Evolutionary conservation across 2,329 filamentous ascomycete species (phyloP), one percentile per base, ranked within the genome.

Genomic region (Colletotrichum filicis): DNA sequence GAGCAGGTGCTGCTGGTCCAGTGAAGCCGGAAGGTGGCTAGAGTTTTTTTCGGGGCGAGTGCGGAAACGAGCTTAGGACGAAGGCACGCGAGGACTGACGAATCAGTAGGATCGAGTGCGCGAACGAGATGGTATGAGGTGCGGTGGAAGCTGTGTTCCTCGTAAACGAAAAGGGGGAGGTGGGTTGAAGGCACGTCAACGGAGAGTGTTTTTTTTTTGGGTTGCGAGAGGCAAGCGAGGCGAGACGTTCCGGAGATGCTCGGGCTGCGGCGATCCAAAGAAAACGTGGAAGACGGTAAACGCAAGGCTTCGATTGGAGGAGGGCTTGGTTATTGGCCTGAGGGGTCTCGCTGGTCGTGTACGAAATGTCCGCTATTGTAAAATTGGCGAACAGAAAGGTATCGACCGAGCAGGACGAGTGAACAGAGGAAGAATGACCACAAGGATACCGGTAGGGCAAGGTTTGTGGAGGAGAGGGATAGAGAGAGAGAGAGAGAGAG

Each of bases 281-380:
- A 74, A 73, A 74, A 68, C 72, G 49, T 66, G 71, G 72, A 72
- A 49, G 56, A 64, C 66, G 66, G 66, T 71, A 73, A 70, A 73
- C 66, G 52, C 71, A 73, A 70, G 63, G 71, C 58, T 72, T 74
- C 71, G 71, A 72, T 74, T 74, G 71, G 62, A 37, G 26, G 62
- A 72, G 64, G 57, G 63, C 35, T 66, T 64, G 32, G 28, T 53
- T 61, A 60, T 57, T 59, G 68, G 63, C 58, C 52, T 71, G 52
- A 60, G 49, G 37, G 63, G 68, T 68, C 58, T 72, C 55, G 59
- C 30, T 35, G 60, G 60, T 74, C 62, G 57, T 68, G 71, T 68
- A 63, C 57, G 46, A 53, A 67, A 26, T 35, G 68, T 53, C 62
- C 56, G 52, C 52, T 49, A 12, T 37, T 52, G 52, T n/a, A 42